A percentile compares a stretch with the other conserved stretches of the same genome.
Conservation (phyloP, 2,329 filamentous ascomycete species). For the Penicillium palitans region DNA sequence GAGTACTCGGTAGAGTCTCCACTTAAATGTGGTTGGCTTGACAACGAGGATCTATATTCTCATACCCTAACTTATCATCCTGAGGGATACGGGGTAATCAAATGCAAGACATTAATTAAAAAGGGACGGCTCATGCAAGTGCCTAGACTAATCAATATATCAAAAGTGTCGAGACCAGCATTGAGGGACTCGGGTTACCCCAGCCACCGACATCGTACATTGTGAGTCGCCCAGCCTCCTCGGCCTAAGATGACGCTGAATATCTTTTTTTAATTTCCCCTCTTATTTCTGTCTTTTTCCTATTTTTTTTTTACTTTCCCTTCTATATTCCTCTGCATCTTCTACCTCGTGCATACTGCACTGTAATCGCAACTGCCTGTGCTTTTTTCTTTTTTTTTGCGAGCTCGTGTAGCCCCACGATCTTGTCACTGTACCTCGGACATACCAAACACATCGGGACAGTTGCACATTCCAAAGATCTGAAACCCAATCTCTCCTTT, state of each 20-base stretch:
- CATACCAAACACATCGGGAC: slow-evolving; percentile 3
- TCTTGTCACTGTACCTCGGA: slow-evolving; percentile 5
- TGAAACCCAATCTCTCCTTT: slow-evolving; percentile 4
- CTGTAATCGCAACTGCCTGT: slow-evolving; percentile 11
- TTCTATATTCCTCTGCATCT: slow-evolving; percentile 12
- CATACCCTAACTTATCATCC: not conserved
- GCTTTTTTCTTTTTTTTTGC: slow-evolving; percentile 4
- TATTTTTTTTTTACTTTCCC: slow-evolving; percentile 11
- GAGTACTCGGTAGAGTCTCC: not conserved
- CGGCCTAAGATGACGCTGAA: slow-evolving; percentile 20
- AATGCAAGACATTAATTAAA: slow-evolving; percentile 25
- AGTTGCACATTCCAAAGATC: slow-evolving; percentile 24
- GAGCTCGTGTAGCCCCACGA: slow-evolving; percentile 12
- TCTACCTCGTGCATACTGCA: slow-evolving; percentile 13
- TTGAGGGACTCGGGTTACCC: slow-evolving; percentile 20
- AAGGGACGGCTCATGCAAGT: slow-evolving; percentile 8
- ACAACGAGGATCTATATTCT: not conserved
- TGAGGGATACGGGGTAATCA: slow-evolving; percentile 8
- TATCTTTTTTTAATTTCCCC: slow-evolving; percentile 11
- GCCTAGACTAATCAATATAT: slow-evolving; percentile 6
- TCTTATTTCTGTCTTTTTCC: slow-evolving; percentile 10
- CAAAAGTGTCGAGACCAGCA: not conserved
- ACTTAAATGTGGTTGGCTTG: slow-evolving; percentile 7
- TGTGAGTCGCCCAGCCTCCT: slow-evolving; percentile 37
- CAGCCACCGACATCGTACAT: slow-evolving; percentile 31